Conservation (phyloP, 75 land plant species). For the Picea glauca region DNA sequence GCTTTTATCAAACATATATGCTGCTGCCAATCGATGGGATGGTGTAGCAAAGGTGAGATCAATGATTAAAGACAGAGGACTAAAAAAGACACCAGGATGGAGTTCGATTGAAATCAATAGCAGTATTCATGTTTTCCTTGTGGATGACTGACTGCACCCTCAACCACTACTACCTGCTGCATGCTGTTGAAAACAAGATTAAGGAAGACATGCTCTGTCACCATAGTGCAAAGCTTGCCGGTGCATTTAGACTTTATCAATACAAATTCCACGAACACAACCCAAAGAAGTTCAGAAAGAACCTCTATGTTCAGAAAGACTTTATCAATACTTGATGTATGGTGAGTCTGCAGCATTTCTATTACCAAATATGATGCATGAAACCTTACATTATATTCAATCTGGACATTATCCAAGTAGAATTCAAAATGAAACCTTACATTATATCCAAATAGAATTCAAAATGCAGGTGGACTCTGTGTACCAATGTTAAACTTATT, state of each 20-base stretch:
- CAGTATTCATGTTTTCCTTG: constrained; percentile 13
- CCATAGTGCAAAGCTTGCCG: constrained; percentile 15
- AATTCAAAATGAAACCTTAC: no score
- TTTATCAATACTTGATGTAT: no score
- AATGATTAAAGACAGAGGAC: constrained; percentile 13
- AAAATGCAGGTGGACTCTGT: no score
- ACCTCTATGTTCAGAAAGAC: no score
- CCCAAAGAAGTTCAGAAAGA: no score
- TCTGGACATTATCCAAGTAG: no score
- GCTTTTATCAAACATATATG: constrained; percentile 25
- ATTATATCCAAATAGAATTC: no score
- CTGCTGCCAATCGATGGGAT: constrained; percentile 12
- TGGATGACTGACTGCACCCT: constrained; percentile 15
- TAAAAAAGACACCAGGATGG: constrained; percentile 14
- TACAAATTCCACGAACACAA: constrained; percentile 1
- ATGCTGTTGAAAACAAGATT: not conserved
- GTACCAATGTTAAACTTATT: no score
- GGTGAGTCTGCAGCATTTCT: no score
- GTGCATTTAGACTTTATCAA: constrained; percentile 14
- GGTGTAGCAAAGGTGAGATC: constrained; percentile 9
- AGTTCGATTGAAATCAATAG: constrained; percentile 17
- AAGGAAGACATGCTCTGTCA: constrained; percentile 11
- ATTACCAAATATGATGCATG: no score
- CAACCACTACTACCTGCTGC: not conserved
- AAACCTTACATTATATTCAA: no score